Percentiles rank a stretch among this genome's conserved stretches.
These are phyloP conservation scores for Chenopodium formosanum DNA, from an alignment of 148 eudicot species.

Conservation along the genomic window DNA sequence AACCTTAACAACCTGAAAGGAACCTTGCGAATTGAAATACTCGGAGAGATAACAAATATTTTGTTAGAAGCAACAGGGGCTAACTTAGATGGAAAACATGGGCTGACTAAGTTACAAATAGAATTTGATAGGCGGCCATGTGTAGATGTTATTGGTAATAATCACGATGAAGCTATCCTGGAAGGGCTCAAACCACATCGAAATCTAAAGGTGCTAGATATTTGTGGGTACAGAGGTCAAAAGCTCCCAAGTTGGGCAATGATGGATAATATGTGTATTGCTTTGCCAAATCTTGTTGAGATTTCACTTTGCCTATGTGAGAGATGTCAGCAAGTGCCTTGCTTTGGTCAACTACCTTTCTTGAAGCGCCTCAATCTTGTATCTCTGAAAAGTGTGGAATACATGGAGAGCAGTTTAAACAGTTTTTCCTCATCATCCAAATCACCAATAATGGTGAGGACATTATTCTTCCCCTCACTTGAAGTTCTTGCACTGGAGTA, in stretches of 20 bases:
- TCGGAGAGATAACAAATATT: background rate
- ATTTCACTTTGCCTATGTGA: background rate
- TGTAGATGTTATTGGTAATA: background rate
- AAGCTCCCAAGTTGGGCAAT: conserved; percentile 29
- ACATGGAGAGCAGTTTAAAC: background rate
- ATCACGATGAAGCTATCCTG: conserved; percentile 4
- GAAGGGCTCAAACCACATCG: conserved; percentile 30
- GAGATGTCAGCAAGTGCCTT: conserved; percentile 12
- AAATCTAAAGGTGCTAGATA: conserved; percentile 8
- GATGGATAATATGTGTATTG: background rate
- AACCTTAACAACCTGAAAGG: conserved; percentile 13
- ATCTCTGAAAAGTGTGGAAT: background rate
- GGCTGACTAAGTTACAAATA: background rate
- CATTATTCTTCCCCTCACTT: conserved; percentile 39
- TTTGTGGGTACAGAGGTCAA: background rate
- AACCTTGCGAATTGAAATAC: background rate
- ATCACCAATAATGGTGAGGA: background rate
- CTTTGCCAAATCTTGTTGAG: conserved; percentile 24
- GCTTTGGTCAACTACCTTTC: conserved; percentile 20
- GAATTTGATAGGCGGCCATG: background rate
- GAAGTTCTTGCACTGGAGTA: background rate
- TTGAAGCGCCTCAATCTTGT: conserved; percentile 1
- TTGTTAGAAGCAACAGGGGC: conserved; percentile 2
- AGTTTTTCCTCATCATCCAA: background rate
- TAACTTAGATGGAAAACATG: background rate